These are phyloP conservation scores for Daldinia vernicosa DNA, from an alignment of 495 filamentous ascomycete genomes.

Conservation along the genomic window DNA sequence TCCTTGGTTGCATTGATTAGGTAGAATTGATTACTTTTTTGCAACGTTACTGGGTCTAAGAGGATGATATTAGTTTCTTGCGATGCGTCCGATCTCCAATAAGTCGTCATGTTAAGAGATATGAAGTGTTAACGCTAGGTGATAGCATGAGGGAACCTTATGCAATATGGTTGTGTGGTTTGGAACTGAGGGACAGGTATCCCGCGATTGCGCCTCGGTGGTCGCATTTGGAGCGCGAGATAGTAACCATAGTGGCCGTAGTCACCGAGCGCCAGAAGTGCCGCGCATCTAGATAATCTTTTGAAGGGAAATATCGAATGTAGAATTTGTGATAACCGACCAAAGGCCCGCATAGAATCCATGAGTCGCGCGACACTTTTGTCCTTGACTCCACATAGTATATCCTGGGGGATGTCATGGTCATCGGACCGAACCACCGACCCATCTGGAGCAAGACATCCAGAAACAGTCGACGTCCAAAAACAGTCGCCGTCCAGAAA, in stretches of 20 bases:
- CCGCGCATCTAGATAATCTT: constrained; percentile 10
- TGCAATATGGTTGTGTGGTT: not conserved
- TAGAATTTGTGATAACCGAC: constrained; percentile 14
- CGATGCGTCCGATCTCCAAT: constrained; percentile 11
- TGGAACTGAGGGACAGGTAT: constrained; percentile 18
- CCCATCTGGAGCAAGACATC: constrained; percentile 22
- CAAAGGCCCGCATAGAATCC: constrained; percentile 9
- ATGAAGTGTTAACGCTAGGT: not conserved
- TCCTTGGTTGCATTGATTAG: constrained; percentile 33
- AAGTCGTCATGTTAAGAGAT: constrained; percentile 1
- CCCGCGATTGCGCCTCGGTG: constrained; percentile 7
- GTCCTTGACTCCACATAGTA: constrained; percentile 15
- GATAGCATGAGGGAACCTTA: not conserved
- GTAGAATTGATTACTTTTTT: constrained; percentile 25
- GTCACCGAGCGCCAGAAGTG: not conserved
- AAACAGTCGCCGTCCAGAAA: not conserved
- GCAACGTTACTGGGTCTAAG: constrained; percentile 40
- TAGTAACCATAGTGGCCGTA: constrained; percentile 8
- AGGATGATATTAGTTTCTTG: constrained; percentile 14
- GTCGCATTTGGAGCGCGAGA: constrained; percentile 9
- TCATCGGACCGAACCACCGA: constrained; percentile 29
- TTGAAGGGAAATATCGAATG: constrained; percentile 1
- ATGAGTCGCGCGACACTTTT: constrained; percentile 12
- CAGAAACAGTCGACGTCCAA: not conserved
- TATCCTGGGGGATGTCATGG: constrained; percentile 6